Conservation (phyloP, 352 stramenopile species). For the Globisporangium irregulare region DNA sequence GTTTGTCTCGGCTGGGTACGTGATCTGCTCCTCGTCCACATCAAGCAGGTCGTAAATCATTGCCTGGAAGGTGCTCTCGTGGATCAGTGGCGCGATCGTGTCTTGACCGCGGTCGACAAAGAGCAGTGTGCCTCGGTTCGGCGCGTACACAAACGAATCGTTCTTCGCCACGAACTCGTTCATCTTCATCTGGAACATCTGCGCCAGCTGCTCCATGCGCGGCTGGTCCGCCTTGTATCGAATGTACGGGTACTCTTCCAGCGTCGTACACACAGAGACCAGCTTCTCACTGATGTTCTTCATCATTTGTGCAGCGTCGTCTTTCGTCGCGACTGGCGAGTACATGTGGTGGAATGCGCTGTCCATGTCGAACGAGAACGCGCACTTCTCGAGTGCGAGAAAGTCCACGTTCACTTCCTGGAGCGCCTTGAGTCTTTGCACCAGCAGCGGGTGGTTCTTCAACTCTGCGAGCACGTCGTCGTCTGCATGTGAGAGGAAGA, state of each 20-base stretch:
- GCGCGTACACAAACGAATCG: conserved; percentile 87
- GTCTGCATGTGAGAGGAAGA: conserved; percentile 88
- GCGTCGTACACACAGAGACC: conserved; percentile 94
- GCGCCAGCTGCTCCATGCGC: conserved; percentile 87
- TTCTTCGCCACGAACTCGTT: conserved; percentile 94
- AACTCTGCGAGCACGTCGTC: conserved; percentile 83
- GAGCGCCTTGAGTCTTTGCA: conserved; percentile 83
- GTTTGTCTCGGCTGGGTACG: conserved; percentile 87
- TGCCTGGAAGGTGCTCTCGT: conserved; percentile 97
- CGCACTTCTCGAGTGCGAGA: conserved; percentile 90
- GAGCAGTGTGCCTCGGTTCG: conserved; percentile 90
- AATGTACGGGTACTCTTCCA: conserved; percentile 98
- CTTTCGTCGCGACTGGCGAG: conserved; percentile 48
- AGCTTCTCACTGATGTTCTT: conserved; percentile 87
- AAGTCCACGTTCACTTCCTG: conserved; percentile 97
- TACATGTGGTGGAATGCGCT: conserved; percentile 77
- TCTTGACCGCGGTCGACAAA: conserved; percentile 94
- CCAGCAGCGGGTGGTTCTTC: conserved; percentile 77
- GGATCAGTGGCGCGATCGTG: conserved; percentile 93
- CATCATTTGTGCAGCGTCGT: conserved; percentile 40
- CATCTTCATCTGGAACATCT: conserved; percentile 94
- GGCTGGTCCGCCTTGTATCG: conserved; percentile 84
- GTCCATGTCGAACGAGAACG: conserved; percentile 94
- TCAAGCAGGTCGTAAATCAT: conserved; percentile 96
- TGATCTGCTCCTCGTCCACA: conserved; percentile 94